Evolutionary conservation across 352 stramenopile genomes (phyloP).

Genomic region (Poterioochromonas sp.): DNA sequence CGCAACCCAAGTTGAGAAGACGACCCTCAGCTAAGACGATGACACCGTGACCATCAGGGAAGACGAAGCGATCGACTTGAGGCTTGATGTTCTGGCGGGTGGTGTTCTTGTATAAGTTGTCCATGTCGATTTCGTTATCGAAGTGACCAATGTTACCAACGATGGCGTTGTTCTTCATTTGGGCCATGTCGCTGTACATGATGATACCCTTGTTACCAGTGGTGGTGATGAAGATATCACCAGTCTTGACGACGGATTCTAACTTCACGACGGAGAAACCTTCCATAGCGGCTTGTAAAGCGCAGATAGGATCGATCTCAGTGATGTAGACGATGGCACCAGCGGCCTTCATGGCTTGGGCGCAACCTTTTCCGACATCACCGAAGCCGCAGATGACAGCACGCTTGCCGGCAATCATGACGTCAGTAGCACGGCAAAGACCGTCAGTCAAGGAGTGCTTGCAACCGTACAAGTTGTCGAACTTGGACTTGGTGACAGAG

Average conservation of each 20-base stretch:
- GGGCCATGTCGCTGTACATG: constrained; percentile 85
- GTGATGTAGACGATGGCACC: constrained; percentile 93
- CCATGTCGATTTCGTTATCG: constrained; percentile 99
- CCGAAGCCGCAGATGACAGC: constrained; percentile 93
- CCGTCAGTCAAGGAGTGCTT: constrained; percentile 95
- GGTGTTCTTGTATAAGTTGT: constrained; percentile 71
- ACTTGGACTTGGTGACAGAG: constrained; percentile 99
- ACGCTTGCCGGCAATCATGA: constrained; percentile 97
- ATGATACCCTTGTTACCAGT: constrained; percentile 99
- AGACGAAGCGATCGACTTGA: constrained; percentile 96
- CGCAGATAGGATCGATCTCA: constrained; percentile 97
- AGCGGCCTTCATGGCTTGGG: constrained; percentile 90
- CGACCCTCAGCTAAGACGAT: constrained; percentile 94
- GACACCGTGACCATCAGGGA: constrained; percentile 83
- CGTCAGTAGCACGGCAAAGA: constrained; percentile 96
- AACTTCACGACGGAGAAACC: constrained; percentile 90
- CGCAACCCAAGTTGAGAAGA: constrained; percentile 95
- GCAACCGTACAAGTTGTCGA: constrained; percentile 98
- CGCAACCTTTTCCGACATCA: constrained; percentile 95
- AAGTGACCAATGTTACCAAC: constrained; percentile 99
- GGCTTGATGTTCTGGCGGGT: constrained; percentile 94
- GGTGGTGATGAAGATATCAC: constrained; percentile 97
- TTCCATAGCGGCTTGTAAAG: constrained; percentile 93
- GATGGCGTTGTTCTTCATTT: constrained; percentile 99
- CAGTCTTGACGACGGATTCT: constrained; percentile 69